A percentile compares a stretch with the other conserved stretches of the same genome.
Conservation (phyloP, 306 rosid species). For the Senna tora region DNA sequence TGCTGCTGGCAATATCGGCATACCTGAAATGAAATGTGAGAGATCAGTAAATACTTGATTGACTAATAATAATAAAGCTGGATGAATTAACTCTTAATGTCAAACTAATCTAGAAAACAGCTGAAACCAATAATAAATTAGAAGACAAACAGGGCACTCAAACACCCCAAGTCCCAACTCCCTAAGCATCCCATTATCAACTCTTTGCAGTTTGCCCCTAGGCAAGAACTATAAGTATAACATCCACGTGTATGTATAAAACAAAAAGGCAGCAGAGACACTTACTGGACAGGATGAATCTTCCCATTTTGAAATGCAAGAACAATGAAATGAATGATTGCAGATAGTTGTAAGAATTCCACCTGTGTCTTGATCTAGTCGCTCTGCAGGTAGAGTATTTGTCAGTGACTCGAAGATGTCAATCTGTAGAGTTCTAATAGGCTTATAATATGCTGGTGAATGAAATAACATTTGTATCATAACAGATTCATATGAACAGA, state of each 20-base stretch:
- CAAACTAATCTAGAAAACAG: constrained; percentile 27
- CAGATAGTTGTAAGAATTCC: constrained; percentile 97
- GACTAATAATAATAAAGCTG: constrained; percentile 6
- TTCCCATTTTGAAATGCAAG: constrained; percentile 94
- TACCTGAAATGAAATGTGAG: constrained; percentile 55
- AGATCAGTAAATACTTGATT: not conserved
- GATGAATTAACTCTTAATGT: not conserved
- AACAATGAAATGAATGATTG: constrained; percentile 96
- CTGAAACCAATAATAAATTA: constrained; percentile 12
- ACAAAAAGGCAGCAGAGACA: constrained; percentile 20
- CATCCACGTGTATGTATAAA: constrained; percentile 5
- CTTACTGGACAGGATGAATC: constrained; percentile 98
- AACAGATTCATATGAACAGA: not conserved
- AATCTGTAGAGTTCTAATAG: not conserved
- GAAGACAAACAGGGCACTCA: constrained; percentile 15
- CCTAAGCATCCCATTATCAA: not conserved
- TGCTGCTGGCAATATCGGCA: constrained; percentile 98
- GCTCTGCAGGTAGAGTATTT: constrained; percentile 56
- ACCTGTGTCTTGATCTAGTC: constrained; percentile 80
- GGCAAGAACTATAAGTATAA: constrained; percentile 11
- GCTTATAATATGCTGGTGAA: not conserved
- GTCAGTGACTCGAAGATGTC: not conserved
- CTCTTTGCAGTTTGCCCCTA: not conserved
- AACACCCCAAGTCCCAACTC: constrained; percentile 24
- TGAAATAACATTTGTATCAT: constrained; percentile 1